Base-by-base conservation (phyloP, 2,329 filamentous ascomycete species). In the Phialophora expanda region DNA sequence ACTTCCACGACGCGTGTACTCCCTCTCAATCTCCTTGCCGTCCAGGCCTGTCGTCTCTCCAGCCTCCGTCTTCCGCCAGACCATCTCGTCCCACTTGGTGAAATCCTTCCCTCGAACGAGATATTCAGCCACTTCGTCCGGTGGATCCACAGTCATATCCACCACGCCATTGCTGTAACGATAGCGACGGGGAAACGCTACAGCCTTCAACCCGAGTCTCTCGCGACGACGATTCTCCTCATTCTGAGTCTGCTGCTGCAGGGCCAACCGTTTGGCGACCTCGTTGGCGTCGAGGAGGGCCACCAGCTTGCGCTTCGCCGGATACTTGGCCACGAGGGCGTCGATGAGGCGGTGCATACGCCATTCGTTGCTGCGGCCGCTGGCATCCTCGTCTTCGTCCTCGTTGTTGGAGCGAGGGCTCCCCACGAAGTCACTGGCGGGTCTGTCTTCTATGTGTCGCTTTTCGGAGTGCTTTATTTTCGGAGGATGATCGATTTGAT, bases 271-370 rank as follows among this genome's bases (percentile, higher is more conserved):
- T 70, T 82, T 84, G 8, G 85, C 84, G 22, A 88, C 84, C 74
- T 88, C 85, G 71, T 87, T 88, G 11, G 86, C 86, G 74, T 89
- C 86, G 46, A 82, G 80, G 62, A 88, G 73, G 57, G 78, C 84
- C 5, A 88, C 85, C 12, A 88, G 76, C 70, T 79, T 69, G n/a
- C 66, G 66, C 56, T 62, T 69, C 54, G 38, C 58, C 8, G 70
- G 70, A 38, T 67, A 65, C 41, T 69, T 69, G 53, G 48, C 41
- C 61, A 64, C 24, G 5, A 70, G 62, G 8, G 41, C 53, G 6
- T 59, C 26, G 24, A 71, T 59, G 54, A 69, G 66, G 56, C 46
- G 67, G n/a, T 68, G 57, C 68, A 70, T 68, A 9, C 34, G 44
- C 64, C 66, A 66, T 28, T 58, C 28, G 1, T n/a, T 32, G 55